Percentiles rank a stretch among this genome's conserved stretches.
These are phyloP conservation scores for Dactylonectria macrodidyma DNA, from an alignment of 2,329 filamentous ascomycete genomes.

Conservation along the genomic window DNA sequence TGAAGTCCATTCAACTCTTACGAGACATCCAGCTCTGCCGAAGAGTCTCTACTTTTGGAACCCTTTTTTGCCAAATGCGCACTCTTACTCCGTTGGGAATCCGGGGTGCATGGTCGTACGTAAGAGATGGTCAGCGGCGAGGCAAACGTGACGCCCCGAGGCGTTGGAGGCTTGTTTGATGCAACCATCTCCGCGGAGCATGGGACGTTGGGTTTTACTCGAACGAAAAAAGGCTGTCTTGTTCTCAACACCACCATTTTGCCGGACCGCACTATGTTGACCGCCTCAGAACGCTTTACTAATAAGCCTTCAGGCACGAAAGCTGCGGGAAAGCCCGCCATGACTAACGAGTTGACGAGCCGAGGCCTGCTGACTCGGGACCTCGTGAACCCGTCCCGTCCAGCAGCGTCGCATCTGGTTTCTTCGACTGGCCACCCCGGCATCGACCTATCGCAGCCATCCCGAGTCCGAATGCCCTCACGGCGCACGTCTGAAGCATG, in stretches of 20 bases:
- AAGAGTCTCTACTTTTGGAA: no score
- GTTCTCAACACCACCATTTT: not conserved
- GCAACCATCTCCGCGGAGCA: conserved; percentile 6
- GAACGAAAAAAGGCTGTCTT: no score
- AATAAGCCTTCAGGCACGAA: no score
- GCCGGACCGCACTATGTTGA: not conserved
- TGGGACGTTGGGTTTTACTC: no score
- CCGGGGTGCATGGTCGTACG: not conserved
- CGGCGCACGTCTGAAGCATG: not conserved
- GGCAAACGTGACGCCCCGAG: not conserved
- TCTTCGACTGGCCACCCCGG: not conserved
- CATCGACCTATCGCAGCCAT: not conserved
- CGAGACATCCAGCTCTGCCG: not conserved
- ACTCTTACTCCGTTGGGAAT: not conserved
- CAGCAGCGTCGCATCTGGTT: not conserved
- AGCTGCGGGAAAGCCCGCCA: not conserved
- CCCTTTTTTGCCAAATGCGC: no score
- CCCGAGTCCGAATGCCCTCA: conserved; percentile 33
- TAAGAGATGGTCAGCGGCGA: not conserved
- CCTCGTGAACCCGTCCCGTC: conserved; percentile 11
- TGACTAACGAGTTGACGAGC: not conserved
- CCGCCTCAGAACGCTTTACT: not conserved
- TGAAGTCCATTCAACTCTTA: conserved; percentile 15
- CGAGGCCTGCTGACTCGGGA: conserved; percentile 10
- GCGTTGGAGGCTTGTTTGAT: not conserved